Evolutionary conservation across 768 basidiomycete genomes (phyloP).

Genomic region (Amanita rubescens): DNA sequence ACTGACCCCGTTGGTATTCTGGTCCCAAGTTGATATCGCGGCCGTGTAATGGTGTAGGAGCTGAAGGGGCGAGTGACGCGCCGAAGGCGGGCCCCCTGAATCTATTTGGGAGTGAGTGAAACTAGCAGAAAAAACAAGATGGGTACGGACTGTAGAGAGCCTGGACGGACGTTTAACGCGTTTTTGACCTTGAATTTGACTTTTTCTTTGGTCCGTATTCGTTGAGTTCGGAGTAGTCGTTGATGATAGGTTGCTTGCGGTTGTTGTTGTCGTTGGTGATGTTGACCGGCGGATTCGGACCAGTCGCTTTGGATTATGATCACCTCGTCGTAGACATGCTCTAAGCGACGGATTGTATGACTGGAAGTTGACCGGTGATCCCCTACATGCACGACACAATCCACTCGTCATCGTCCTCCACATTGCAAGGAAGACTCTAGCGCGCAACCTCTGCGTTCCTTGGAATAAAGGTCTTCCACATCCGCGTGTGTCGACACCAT

Average conservation of each 20-base stretch:
- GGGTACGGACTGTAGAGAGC: constrained; percentile 43
- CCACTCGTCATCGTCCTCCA: neutral
- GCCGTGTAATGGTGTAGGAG: constrained; percentile 56
- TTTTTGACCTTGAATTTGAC: constrained; percentile 29
- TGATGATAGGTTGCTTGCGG: too few species aligned
- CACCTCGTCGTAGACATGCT: constrained; percentile 18
- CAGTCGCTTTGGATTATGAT: too few species aligned
- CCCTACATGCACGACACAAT: neutral
- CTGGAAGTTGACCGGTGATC: constrained; percentile 10
- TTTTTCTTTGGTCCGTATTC: constrained; percentile 10
- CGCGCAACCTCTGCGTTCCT: neutral
- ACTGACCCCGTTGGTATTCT: constrained; percentile 68
- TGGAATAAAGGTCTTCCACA: constrained; percentile 21
- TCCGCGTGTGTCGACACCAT: constrained; percentile 29
- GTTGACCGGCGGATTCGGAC: too few species aligned
- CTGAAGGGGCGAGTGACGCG: too few species aligned
- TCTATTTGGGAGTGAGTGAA: constrained; percentile 30
- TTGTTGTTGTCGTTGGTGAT: too few species aligned
- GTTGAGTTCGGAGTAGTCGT: constrained; percentile 26
- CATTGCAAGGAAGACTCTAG: neutral
- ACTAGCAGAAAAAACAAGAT: constrained; percentile 1
- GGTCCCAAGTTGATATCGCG: constrained; percentile 65
- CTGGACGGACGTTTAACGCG: constrained; percentile 48
- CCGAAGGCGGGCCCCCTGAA: too few species aligned
- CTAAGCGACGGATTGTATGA: constrained; percentile 12